phyloP scores from a whole-genome alignment of 2,329 filamentous ascomycete species.

The Claviceps purpurea region DNA sequence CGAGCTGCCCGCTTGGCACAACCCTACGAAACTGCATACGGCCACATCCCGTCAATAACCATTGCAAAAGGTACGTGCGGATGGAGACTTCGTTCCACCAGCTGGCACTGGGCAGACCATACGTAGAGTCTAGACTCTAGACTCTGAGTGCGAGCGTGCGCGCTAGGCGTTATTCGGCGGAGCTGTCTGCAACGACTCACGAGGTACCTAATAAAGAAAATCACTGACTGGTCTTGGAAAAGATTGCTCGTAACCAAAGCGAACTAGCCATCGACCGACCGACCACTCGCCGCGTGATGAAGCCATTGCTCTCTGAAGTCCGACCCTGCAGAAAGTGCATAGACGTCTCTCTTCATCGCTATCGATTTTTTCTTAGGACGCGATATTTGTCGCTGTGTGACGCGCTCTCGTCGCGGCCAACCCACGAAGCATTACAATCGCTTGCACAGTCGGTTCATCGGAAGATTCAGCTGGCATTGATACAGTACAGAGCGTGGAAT shows the following conservation, averaged over 20 bases:
- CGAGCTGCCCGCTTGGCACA: background rate
- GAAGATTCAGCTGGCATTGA: background rate
- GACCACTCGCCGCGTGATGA: background rate
- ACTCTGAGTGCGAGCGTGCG: background rate
- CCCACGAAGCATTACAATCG: background rate
- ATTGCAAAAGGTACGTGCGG: background rate
- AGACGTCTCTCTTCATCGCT: background rate
- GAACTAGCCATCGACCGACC: background rate
- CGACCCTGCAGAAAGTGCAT: background rate
- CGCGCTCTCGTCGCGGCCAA: background rate
- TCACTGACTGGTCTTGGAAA: background rate
- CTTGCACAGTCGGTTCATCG: background rate
- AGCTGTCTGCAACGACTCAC: background rate
- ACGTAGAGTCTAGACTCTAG: background rate
- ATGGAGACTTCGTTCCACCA: background rate
- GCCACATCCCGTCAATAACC: too few species aligned
- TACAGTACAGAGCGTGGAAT: background rate
- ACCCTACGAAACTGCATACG: too few species aligned
- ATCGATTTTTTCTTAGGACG: background rate
- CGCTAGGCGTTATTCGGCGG: background rate
- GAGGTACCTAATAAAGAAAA: background rate
- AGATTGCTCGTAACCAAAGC: background rate
- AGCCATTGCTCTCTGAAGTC: background rate
- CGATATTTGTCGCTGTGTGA: background rate
- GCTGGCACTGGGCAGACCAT: background rate